Evolutionary conservation across 331 rosid genomes (phyloP).

Genomic region (Acacia pycnantha): DNA sequence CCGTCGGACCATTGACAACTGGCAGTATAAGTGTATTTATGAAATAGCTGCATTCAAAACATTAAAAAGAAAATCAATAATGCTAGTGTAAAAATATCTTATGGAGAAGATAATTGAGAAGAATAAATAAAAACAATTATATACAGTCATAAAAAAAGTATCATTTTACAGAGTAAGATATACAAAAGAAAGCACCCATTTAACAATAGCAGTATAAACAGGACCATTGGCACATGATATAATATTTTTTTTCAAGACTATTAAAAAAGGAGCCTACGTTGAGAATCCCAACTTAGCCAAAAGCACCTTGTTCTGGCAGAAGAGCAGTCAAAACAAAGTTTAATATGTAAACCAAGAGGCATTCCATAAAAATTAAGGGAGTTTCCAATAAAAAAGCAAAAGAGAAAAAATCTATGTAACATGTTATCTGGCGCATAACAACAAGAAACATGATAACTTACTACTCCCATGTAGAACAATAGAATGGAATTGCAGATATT

Average conservation of each 20-base stretch:
- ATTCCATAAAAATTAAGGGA: not conserved
- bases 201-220: not conserved
- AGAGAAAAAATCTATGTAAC: not conserved
- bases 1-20: constrained; percentile 89
- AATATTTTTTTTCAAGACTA: not conserved
- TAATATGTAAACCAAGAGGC: not conserved
- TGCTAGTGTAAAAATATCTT: constrained; percentile 2
- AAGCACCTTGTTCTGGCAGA: not conserved
- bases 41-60: constrained; percentile 67
- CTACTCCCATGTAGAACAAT: constrained; percentile 98
- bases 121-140: not conserved
- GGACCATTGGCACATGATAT: not conserved
- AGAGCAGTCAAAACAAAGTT: not conserved
- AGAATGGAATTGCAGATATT: constrained; percentile 87
- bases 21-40: constrained; percentile 87
- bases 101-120: not conserved
- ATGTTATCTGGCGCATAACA: not conserved
- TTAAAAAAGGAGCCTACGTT: not conserved
- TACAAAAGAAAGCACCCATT: not conserved
- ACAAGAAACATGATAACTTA: constrained; percentile 48
- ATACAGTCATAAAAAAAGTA: constrained; percentile 1
- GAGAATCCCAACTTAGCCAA: constrained; percentile 4
- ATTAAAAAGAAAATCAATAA: constrained; percentile 28
- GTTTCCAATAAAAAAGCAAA: not conserved
- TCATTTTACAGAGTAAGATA: constrained; percentile 9